phyloP scores from a whole-genome alignment of 129 eudicot species.

The Logfia minima region DNA sequence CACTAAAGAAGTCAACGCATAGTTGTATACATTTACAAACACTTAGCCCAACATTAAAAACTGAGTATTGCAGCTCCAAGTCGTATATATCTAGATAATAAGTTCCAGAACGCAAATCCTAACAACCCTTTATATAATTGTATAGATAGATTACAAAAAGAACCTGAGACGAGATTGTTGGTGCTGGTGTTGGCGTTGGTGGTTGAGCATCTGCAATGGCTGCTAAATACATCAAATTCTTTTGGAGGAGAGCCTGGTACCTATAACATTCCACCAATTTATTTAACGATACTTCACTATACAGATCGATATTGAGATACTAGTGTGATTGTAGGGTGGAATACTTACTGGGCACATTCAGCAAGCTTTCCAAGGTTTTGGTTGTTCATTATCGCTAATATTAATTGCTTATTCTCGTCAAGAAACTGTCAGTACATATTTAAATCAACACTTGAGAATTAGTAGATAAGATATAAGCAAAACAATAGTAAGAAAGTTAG shows the following conservation, averaged over 20 bases:
- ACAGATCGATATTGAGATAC: neutral
- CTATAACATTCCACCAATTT: constrained; percentile 38
- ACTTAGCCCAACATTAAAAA: no score
- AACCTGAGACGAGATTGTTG: constrained; percentile 25
- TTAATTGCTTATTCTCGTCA: constrained; percentile 88
- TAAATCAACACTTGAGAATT: constrained; percentile 15
- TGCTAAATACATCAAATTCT: constrained; percentile 86
- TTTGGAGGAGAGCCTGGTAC: constrained; percentile 85
- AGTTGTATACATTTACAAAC: no score
- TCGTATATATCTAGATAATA: neutral
- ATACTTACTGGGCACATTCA: constrained; percentile 94
- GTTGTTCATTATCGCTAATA: constrained; percentile 82
- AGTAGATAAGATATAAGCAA: constrained; percentile 9
- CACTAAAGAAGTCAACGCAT: no score
- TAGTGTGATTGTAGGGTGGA: constrained; percentile 1
- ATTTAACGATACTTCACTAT: neutral
- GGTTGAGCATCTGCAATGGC: constrained; percentile 94
- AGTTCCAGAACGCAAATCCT: neutral
- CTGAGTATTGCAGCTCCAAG: neutral
- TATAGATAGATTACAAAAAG: constrained; percentile 17
- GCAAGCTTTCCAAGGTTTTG: constrained; percentile 94
- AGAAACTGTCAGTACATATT: constrained; percentile 55
- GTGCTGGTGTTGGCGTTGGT: constrained; percentile 55
- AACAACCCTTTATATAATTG: neutral
- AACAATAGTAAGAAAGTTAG: neutral